Percentiles rank a stretch among this genome's conserved stretches.
phyloP scores from a whole-genome alignment of 1,284 basidiomycete genomes.

The Ganoderma multipileum region DNA sequence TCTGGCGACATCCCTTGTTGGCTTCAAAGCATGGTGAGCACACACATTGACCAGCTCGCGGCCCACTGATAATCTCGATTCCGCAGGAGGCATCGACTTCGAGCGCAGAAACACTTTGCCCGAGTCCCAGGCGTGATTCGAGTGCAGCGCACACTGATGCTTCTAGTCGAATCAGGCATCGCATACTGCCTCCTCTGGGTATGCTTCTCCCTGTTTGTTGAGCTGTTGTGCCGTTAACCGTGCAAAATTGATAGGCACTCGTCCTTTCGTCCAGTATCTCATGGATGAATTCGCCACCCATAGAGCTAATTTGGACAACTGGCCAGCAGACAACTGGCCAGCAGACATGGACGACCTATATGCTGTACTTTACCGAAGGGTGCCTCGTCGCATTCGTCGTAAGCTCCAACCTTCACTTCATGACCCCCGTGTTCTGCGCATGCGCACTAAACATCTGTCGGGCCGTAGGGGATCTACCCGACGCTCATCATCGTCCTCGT shows the following conservation, averaged over 20 bases:
- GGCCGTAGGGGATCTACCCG: background rate
- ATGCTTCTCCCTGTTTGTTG: background rate
- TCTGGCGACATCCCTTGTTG: too few relatives aligned
- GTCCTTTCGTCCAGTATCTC: background rate
- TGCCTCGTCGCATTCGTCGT: conserved; percentile 1
- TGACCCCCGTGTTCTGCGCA: background rate
- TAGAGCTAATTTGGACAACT: background rate
- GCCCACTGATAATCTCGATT: too few relatives aligned
- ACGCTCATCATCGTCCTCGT: conserved; percentile 19
- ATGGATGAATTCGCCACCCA: background rate
- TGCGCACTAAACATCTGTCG: background rate
- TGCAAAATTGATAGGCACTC: background rate
- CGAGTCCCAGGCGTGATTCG: background rate
- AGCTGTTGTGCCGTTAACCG: too few relatives aligned
- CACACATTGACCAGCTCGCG: too few relatives aligned
- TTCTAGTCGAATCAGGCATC: background rate
- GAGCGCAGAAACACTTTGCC: background rate
- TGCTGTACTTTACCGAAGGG: background rate
- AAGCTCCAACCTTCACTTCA: background rate
- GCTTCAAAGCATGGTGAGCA: background rate
- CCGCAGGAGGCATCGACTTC: background rate
- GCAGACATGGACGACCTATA: background rate
- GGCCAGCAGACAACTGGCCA: background rate
- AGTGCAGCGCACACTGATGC: background rate
- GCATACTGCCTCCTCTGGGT: conserved; percentile 1